These are phyloP conservation scores for Lachnellula occidentalis DNA, from an alignment of 2,329 filamentous ascomycete species.

Conservation along the genomic window DNA sequence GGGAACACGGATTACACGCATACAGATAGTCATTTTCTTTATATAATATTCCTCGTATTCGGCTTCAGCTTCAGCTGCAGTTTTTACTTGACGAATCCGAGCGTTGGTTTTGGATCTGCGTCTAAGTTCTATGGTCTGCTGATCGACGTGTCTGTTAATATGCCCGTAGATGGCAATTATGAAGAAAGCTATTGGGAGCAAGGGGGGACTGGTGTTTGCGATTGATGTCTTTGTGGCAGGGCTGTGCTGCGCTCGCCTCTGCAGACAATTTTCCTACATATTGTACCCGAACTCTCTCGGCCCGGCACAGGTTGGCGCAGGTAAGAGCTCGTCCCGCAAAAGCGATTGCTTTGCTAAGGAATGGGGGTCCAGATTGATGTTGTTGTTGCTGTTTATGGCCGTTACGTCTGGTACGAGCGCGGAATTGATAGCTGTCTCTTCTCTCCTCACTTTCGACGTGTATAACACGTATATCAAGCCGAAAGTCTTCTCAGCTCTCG, in stretches of 20 bases:
- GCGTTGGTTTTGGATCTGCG: slow-evolving; percentile 34
- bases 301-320: slow-evolving; percentile 29
- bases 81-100: slow-evolving; percentile 29
- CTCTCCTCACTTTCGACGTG: slow-evolving; percentile 36
- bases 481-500: slow-evolving; percentile 27
- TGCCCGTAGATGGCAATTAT: slow-evolving; percentile 32
- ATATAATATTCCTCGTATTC: slow-evolving; percentile 36
- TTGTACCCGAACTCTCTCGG: slow-evolving; percentile 30
- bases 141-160: slow-evolving; percentile 27
- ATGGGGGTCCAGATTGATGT: slow-evolving; percentile 33
- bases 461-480: slow-evolving; percentile 37
- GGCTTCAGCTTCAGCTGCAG: slow-evolving; percentile 35
- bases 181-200: slow-evolving; percentile 35
- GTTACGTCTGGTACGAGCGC: slow-evolving; percentile 39
- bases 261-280: slow-evolving; percentile 28
- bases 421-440: slow-evolving; percentile 39
- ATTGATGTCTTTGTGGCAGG: slow-evolving; percentile 34
- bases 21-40: slow-evolving; percentile 37
- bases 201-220: slow-evolving; percentile 35
- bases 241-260: slow-evolving; percentile 29
- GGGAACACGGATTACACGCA: slow-evolving; percentile 38
- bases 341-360: slow-evolving; percentile 34
- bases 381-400: slow-evolving; percentile 43
- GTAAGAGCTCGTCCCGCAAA: slow-evolving; percentile 30
- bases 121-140: slow-evolving; percentile 35